These are phyloP conservation scores for Wickerhamiella australiensis DNA, from an alignment of 805 yeast genomes.

Conservation along the genomic window DNA sequence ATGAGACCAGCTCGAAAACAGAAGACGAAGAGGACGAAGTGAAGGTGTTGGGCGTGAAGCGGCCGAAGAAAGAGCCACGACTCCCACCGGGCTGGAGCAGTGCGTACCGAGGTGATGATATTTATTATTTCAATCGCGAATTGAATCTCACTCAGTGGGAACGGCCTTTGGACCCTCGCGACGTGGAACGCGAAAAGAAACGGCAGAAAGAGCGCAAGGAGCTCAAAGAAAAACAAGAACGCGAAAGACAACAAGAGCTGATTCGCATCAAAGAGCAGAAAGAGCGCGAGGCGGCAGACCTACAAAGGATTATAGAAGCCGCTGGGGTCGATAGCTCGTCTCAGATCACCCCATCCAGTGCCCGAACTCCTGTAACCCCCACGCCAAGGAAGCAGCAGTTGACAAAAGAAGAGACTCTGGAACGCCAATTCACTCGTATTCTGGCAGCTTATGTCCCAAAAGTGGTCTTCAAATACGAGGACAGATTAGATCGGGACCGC, in stretches of 20 bases:
- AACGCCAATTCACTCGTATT: slow-evolving; percentile 16
- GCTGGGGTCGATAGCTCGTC: slow-evolving; percentile 14
- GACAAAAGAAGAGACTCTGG: slow-evolving; percentile 15
- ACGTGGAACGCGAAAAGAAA: slow-evolving; percentile 15
- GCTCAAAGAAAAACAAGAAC: slow-evolving; percentile 20
- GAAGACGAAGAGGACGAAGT: too few relatives aligned
- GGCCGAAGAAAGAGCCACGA: background rate
- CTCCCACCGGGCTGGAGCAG: slow-evolving; percentile 60
- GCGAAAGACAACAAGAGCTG: slow-evolving; percentile 19
- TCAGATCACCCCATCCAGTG: slow-evolving; percentile 6
- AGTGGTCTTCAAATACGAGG: slow-evolving; percentile 51
- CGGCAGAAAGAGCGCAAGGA: slow-evolving; percentile 15
- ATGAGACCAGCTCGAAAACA: too few relatives aligned
- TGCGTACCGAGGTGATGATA: slow-evolving; percentile 35
- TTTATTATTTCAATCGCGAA: slow-evolving; percentile 45
- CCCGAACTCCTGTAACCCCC: slow-evolving; percentile 7
- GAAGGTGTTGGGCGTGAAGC: background rate
- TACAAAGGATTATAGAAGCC: slow-evolving; percentile 24
- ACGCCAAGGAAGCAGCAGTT: slow-evolving; percentile 19
- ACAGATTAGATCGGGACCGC: slow-evolving; percentile 57
- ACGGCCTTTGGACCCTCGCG: slow-evolving; percentile 34
- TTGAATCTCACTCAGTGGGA: slow-evolving; percentile 47
- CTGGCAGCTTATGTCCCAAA: slow-evolving; percentile 77
- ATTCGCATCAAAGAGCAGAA: background rate
- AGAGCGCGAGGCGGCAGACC: slow-evolving; percentile 29